Conservation (phyloP, 2,329 filamentous ascomycete genomes). For the Colletotrichum caudatum region DNA sequence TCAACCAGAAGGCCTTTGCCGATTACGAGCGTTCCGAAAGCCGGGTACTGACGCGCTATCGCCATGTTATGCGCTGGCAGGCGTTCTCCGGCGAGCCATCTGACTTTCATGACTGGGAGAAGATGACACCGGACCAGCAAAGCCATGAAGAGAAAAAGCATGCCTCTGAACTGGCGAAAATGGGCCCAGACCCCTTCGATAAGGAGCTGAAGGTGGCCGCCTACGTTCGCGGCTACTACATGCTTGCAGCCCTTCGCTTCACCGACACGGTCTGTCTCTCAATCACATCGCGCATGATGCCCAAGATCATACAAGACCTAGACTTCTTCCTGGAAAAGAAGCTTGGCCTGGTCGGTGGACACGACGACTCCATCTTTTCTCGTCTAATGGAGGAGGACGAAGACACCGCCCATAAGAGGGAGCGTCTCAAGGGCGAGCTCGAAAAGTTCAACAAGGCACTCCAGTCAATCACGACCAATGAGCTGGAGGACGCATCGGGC, state of each 20-base stretch:
- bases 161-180: conserved; percentile 56
- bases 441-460: conserved; percentile 62
- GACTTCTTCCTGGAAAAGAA: conserved; percentile 58
- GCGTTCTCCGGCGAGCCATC: conserved; percentile 51
- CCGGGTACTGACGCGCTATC: conserved; percentile 58
- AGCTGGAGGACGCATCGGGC: conserved; percentile 49
- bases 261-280: conserved; percentile 66
- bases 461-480: conserved; percentile 61
- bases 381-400: conserved; percentile 63
- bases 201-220: conserved; percentile 72
- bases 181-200: conserved; percentile 69
- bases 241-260: conserved; percentile 73
- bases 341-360: conserved; percentile 55
- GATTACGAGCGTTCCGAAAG: conserved; percentile 61
- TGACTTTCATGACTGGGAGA: conserved; percentile 54
- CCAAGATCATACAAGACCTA: conserved; percentile 55
- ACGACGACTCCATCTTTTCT: conserved; percentile 51
- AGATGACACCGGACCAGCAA: conserved; percentile 63
- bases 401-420: conserved; percentile 55
- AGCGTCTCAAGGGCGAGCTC: conserved; percentile 57
- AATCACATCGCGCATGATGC: conserved; percentile 63
- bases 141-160: conserved; percentile 58
- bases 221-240: conserved; percentile 76
- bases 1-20: conserved; percentile 63
- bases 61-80: conserved; percentile 63